Evolutionary conservation across 2,329 filamentous ascomycete species (phyloP).

Genomic region (Alternaria arbusti): DNA sequence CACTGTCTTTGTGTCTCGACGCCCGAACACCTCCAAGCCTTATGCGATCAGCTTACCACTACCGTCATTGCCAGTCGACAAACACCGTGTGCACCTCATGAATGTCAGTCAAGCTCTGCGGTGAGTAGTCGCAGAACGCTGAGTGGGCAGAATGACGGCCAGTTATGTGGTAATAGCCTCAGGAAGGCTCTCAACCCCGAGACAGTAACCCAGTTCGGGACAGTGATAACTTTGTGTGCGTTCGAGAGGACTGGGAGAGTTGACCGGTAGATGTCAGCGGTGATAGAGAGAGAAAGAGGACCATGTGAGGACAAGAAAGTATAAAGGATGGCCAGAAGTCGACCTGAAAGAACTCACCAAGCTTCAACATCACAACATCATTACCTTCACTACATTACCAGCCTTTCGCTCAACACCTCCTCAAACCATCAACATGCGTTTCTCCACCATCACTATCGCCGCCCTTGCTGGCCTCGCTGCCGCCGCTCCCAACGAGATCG

Average conservation of each 20-base stretch:
- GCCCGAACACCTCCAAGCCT: not conserved
- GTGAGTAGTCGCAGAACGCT: not conserved
- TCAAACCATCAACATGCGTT: conserved; percentile 10
- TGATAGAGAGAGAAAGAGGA: not conserved
- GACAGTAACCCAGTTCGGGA: not conserved
- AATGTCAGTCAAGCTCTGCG: not conserved
- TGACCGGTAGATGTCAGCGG: not conserved
- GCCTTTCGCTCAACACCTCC: not conserved
- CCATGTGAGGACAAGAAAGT: not conserved
- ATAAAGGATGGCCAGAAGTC: conserved; percentile 2
- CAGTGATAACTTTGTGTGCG: not conserved
- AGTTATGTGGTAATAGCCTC: not conserved
- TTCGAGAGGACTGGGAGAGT: not conserved
- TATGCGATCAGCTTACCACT: conserved; percentile 12
- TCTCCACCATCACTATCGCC: conserved; percentile 11
- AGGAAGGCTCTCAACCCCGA: not conserved
- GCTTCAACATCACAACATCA: conserved; percentile 5
- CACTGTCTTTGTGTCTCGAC: not conserved
- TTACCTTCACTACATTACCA: not conserved
- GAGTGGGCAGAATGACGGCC: not conserved
- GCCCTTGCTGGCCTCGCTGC: conserved; percentile 9
- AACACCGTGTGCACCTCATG: not conserved
- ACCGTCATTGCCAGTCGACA: not conserved
- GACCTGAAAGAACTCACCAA: not conserved
- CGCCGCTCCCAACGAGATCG: conserved; percentile 11